Evolutionary conservation across 768 basidiomycete genomes (phyloP), one percentile per base, ranked within the genome.

Genomic region (Lepiota brunneoincarnata): DNA sequence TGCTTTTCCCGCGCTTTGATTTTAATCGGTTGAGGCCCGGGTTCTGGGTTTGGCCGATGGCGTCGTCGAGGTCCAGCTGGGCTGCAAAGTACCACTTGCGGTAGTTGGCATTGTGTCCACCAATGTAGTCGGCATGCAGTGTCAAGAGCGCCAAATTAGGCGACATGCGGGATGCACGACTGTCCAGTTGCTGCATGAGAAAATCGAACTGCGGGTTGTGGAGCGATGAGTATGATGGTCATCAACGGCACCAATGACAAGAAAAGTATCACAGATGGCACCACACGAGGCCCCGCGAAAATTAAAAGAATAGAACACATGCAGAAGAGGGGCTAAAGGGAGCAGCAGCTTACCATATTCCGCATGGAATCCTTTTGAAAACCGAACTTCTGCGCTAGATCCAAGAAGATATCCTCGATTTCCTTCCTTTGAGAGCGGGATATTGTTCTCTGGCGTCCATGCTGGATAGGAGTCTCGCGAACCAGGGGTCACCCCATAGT

Each of bases 61-160:
- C 96, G 61, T 99, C 97, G 69, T 99, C 97, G 39, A 98, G 87
- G 69, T 98, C 96, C 56, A 99, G 85, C 69, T 99, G 97, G 17
- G 96, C 94, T 24, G 96, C 97, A 69, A 98, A 99, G 75, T 99
- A 99, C 97, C 97, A 98, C 74, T 98, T 98, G 57, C 97, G 91
- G 74, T 98, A 98, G 75, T 98, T 98, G 46, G 97, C 93, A 64
- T 98, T 89, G 69, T 96, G 91, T 2, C 97, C 97, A 18, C 97
- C 97, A 62, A 99, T 98, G 71, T 98, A 99, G 69, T 98, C 97
- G 54, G 96, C 97, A 63, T 99, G 97, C 2, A 99, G 80, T 0
- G 95, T 98, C 51, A 97, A 77, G 20, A 98, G 76, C 0, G 97
- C 97, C 67, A 96, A 93, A 66, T 93, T 90, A 9, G 97, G 95